These are phyloP conservation scores for Aspergillus bombycis DNA, from an alignment of 2,329 filamentous ascomycete genomes.

Conservation along the genomic window DNA sequence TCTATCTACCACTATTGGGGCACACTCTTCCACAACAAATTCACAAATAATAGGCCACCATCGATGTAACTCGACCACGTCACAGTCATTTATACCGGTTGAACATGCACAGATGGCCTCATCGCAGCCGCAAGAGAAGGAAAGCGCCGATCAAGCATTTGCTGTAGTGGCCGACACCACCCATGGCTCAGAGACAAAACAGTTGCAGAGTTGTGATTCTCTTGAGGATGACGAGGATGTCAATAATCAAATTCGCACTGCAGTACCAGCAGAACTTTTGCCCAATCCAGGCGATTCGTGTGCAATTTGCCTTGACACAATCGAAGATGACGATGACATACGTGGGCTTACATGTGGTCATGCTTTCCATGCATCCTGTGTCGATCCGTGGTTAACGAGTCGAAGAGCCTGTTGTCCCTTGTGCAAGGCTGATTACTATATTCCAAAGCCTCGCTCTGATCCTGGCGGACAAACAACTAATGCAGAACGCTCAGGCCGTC, in stretches of 20 bases:
- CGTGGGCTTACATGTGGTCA: conserved; percentile 95
- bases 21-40: conserved; percentile 21
- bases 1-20: conserved; percentile 26
- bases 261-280: conserved; percentile 78
- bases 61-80: conserved; percentile 18
- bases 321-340: conserved; percentile 95
- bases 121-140: conserved; percentile 24
- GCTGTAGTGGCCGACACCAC: neutral
- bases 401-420: conserved; percentile 93
- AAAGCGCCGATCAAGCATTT: neutral
- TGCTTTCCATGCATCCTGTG: conserved; percentile 92
- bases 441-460: conserved; percentile 81
- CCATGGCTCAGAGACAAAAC: conserved; percentile 10
- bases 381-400: conserved; percentile 95
- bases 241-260: conserved; percentile 76
- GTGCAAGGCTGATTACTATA: conserved; percentile 97
- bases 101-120: conserved; percentile 15
- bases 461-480: conserved; percentile 36
- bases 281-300: conserved; percentile 87
- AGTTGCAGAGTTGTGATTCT: conserved; percentile 52
- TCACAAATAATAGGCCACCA: conserved; percentile 28
- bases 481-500: conserved; percentile 37
- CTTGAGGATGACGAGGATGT: conserved; percentile 75
- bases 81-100: conserved; percentile 19
- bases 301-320: conserved; percentile 90